Evolutionary conservation across 441 rosid genomes (phyloP).

Genomic region (Erysimum cheiri): DNA sequence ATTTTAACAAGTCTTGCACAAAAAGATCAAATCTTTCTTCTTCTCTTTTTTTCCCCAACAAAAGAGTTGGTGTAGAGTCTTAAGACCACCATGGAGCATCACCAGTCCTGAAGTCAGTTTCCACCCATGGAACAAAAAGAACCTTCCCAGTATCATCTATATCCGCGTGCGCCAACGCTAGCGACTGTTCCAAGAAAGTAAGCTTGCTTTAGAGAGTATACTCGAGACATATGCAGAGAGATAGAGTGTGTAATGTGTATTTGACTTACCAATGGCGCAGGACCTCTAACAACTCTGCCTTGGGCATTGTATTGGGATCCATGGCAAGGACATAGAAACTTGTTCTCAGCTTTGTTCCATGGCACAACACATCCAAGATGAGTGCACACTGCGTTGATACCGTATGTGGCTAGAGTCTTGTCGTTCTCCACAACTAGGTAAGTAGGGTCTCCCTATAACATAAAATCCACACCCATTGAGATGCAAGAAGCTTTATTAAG

Average conservation of each 20-base stretch:
- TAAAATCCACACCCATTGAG: constrained; percentile 7
- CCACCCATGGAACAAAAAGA: constrained; percentile 85
- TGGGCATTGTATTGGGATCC: constrained; percentile 96
- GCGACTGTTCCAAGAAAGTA: constrained; percentile 54
- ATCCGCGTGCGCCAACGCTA: constrained; percentile 90
- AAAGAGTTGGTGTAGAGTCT: constrained; percentile 28
- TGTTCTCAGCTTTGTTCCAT: constrained; percentile 84
- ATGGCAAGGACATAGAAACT: constrained; percentile 98
- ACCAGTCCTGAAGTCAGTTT: constrained; percentile 97
- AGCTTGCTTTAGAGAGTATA: constrained; percentile 12
- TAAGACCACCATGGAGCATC: constrained; percentile 96
- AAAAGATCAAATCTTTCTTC: constrained; percentile 24
- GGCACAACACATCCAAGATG: constrained; percentile 99
- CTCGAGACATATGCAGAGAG: background rate
- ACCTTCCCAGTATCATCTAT: constrained; percentile 82
- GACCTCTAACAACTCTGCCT: constrained; percentile 97
- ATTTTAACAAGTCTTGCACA: constrained; percentile 19
- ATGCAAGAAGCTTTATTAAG: constrained; percentile 3
- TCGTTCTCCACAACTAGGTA: constrained; percentile 96
- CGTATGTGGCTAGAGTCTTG: constrained; percentile 82
- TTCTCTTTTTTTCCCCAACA: background rate
- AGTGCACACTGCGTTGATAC: constrained; percentile 91
- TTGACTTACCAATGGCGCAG: constrained; percentile 88
- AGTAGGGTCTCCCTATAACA: constrained; percentile 90
- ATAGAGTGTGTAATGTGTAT: background rate